Evolutionary conservation across 1,284 basidiomycete species (phyloP).

Genomic region (Rhizoctonia solani): DNA sequence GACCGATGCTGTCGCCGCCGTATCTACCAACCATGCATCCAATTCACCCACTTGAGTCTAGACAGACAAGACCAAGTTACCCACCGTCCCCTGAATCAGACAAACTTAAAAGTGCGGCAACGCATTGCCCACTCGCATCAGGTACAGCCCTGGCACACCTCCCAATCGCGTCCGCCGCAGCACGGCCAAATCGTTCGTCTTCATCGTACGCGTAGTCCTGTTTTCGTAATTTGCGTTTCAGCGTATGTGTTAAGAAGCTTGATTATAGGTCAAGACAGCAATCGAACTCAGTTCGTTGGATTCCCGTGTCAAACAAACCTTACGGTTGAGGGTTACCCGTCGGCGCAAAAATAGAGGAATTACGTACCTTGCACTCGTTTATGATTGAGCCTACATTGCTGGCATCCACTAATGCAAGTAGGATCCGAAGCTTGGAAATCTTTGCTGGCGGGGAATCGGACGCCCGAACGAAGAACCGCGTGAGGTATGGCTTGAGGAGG

Average conservation of each 20-base stretch:
- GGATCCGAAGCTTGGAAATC: conserved; percentile 70
- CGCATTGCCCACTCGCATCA: conserved; percentile 67
- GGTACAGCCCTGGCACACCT: conserved; percentile 69
- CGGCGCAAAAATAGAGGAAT: not conserved
- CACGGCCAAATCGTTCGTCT: conserved; percentile 69
- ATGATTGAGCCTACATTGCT: conserved; percentile 74
- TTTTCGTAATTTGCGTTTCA: not conserved
- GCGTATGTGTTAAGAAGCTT: not conserved
- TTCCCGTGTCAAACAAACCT: not conserved
- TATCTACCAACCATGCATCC: conserved; percentile 51
- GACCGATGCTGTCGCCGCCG: conserved; percentile 75
- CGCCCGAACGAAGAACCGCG: conserved; percentile 69
- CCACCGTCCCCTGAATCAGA: conserved; percentile 66
- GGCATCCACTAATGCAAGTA: conserved; percentile 63
- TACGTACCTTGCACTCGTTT: conserved; percentile 77
- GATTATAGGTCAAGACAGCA: not conserved
- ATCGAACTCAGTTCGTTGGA: not conserved
- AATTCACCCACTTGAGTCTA: not conserved
- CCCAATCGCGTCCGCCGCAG: conserved; percentile 78
- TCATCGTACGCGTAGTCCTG: conserved; percentile 78
- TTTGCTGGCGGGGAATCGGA: conserved; percentile 70
- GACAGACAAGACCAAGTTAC: conserved; percentile 37
- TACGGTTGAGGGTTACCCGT: no score
- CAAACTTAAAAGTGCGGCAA: conserved; percentile 75
- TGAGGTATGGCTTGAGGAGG: conserved; percentile 62